Percentiles rank a stretch among this genome's conserved stretches.
phyloP scores from a whole-genome alignment of 75 land plant genomes.

The Picea glauca region DNA sequence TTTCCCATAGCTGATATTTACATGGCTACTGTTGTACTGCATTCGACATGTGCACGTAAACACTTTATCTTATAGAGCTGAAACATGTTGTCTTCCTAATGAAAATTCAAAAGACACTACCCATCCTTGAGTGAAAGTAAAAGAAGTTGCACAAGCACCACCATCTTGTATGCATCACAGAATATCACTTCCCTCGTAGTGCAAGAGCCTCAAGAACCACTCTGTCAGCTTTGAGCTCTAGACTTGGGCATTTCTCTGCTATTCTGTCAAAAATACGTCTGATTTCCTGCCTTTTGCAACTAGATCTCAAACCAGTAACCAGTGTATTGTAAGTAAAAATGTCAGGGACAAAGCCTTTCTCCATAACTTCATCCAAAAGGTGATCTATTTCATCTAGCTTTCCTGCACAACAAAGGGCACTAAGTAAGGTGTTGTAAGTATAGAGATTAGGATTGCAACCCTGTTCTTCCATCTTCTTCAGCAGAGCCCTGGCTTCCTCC shows the following conservation, averaged over 20 bases:
- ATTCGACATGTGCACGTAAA: background rate
- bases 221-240: background rate
- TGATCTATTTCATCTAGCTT: conserved; percentile 7
- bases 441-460: conserved; percentile 30
- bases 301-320: conserved; percentile 18
- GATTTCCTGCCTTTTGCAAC: background rate
- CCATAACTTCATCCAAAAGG: conserved; percentile 28
- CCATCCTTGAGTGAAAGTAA: background rate
- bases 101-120: background rate
- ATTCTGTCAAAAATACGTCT: conserved; percentile 2
- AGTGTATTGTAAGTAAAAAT: conserved; percentile 33
- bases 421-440: conserved; percentile 40
- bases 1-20: background rate
- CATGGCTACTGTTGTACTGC: background rate
- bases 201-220: conserved; percentile 1
- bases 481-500: conserved; percentile 21
- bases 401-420: conserved; percentile 27
- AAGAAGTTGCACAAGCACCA: background rate
- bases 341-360: conserved; percentile 29
- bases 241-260: background rate
- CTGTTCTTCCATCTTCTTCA: conserved; percentile 31
- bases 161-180: background rate
- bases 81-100: background rate
- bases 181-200: background rate
- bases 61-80: background rate